Percentiles rank a stretch among this genome's conserved stretches.
Evolutionary conservation across 2,329 filamentous ascomycete genomes (phyloP).

Genomic region (Blumeria graminis): DNA sequence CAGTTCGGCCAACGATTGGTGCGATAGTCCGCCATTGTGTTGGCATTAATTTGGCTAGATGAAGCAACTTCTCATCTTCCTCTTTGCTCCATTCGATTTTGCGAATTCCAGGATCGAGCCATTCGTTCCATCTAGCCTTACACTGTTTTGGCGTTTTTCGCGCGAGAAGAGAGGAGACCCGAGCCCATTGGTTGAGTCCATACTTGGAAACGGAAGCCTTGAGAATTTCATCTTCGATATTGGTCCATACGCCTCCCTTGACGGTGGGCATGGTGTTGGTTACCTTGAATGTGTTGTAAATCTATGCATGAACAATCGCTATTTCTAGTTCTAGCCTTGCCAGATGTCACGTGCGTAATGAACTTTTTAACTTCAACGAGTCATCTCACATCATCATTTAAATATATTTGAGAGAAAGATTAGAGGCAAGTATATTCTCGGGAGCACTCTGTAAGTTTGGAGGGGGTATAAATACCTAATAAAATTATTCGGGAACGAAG

Average conservation of each 20-base stretch:
- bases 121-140: conserved; percentile 96
- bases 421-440: too few relatives aligned
- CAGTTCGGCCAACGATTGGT: conserved; percentile 84
- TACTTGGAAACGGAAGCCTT: conserved; percentile 77
- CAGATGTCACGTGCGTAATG: too few relatives aligned
- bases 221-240: conserved; percentile 83
- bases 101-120: conserved; percentile 91
- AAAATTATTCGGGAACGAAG: too few relatives aligned
- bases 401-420: too few relatives aligned
- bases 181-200: conserved; percentile 92
- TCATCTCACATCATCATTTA: too few relatives aligned
- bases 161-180: conserved; percentile 86
- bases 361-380: too few relatives aligned
- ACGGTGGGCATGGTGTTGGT: conserved; percentile 38
- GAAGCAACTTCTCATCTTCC: conserved; percentile 90
- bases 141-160: conserved; percentile 98
- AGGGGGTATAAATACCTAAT: too few relatives aligned
- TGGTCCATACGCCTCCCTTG: conserved; percentile 53
- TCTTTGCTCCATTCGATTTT: conserved; percentile 99
- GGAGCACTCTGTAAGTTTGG: too few relatives aligned
- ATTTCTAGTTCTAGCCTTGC: too few relatives aligned
- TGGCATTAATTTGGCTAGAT: conserved; percentile 93
- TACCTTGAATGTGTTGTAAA: too few relatives aligned
- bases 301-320: too few relatives aligned
- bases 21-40: conserved; percentile 98